phyloP scores from a whole-genome alignment of 75 land plant genomes.

The Cunninghamia lanceolata region DNA sequence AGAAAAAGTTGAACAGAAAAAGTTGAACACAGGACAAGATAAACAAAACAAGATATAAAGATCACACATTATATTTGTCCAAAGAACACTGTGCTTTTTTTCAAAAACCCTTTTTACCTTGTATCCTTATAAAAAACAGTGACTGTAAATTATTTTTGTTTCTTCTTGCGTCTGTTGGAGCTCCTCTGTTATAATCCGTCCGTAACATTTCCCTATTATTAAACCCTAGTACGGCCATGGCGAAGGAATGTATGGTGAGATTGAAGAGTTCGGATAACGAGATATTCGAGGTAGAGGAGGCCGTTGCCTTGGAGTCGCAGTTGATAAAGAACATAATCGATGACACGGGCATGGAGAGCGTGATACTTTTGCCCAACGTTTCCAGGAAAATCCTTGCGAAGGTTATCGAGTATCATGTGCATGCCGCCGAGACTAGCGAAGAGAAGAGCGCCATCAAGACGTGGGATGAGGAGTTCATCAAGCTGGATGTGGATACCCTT shows the following conservation, averaged over 20 bases:
- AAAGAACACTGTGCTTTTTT: too few species aligned
- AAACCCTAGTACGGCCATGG: background rate
- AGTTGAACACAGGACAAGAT: too few species aligned
- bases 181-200: too few species aligned
- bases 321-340: slow-evolving; percentile 40
- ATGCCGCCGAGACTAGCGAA: slow-evolving; percentile 15
- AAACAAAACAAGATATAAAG: too few species aligned
- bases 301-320: slow-evolving; percentile 35
- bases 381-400: slow-evolving; percentile 23
- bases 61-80: too few species aligned
- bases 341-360: slow-evolving; percentile 19
- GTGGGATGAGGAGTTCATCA: slow-evolving; percentile 58
- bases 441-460: slow-evolving; percentile 32
- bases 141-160: too few species aligned
- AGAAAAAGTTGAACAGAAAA: too few species aligned
- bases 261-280: slow-evolving; percentile 33
- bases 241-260: slow-evolving; percentile 13
- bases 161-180: too few species aligned
- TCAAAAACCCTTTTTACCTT: too few species aligned
- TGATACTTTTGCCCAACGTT: slow-evolving; percentile 35
- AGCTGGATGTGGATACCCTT: slow-evolving; percentile 63
- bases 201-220: background rate
- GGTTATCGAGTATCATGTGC: slow-evolving; percentile 40
- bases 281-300: slow-evolving; percentile 35
- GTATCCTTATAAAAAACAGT: too few species aligned